Base-by-base conservation (phyloP, 805 yeast genomes). In the Ogataea pilisensis region DNA sequence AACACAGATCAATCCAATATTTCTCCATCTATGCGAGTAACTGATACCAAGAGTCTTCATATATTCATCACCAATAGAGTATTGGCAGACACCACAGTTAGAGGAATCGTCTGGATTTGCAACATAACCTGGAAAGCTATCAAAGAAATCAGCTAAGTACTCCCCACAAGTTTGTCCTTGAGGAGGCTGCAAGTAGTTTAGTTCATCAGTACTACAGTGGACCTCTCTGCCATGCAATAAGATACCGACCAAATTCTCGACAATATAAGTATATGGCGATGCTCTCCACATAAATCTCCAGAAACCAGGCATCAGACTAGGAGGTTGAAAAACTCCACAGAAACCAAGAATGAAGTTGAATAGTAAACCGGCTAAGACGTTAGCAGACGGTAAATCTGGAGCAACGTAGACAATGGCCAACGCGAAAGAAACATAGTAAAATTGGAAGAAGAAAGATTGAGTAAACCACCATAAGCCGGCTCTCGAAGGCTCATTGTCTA, bases 281-380 rank as follows among this genome's bases (percentile, higher is more conserved):
- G 70, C 71, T 50, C 83, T 75, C 75, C 84, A 81, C 89, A 86
- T 83, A 59, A 83, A 86, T 35, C 75, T 78, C 95, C 95, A 86
- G 68, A 86, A 86, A 1, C 85, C 80, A 11, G 95, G 93, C 80
- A 85, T 73, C 39, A 69, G 63, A 3, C 45, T 31, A 6, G 64
- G 64, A 14, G 80, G 76, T 54, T 80, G 86, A 44, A 80, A 66
- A 42, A 82, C 82, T 66, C 90, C 88, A 59, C 85, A 72, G 66
- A 85, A 84, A 18, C 80, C 66, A 42, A 82, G 70, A 52, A 75
- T 61, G 57, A 83, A 73, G 27, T 82, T 66, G 58, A 77, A 73
- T 45, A 76, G 61, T 49, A 83, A 61, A 33, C 82, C 72, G 39
- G 73, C 64, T 34, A 82, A 61, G 39, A 80, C 79, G 35, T 78